These are phyloP conservation scores for Candida patagonica DNA, from an alignment of 805 yeast genomes.

Conservation along the genomic window DNA sequence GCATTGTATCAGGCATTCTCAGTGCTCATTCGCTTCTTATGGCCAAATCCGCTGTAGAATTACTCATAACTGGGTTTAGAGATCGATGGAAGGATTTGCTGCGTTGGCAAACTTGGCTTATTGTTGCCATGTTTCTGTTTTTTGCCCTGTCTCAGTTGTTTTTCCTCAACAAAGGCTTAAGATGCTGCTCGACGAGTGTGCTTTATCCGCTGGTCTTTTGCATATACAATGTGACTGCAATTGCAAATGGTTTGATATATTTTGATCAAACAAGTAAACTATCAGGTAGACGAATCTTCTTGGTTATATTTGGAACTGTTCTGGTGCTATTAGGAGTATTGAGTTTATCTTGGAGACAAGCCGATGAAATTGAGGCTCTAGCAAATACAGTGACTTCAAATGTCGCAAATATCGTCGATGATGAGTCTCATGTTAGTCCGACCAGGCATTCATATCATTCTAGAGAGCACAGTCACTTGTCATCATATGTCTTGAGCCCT, in stretches of 20 bases:
- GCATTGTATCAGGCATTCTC: slow-evolving; percentile 61
- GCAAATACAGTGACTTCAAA: not conserved
- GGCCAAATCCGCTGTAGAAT: slow-evolving; percentile 78
- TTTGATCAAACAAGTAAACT: slow-evolving; percentile 42
- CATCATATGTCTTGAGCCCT: not conserved
- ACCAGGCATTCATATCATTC: too few relatives aligned
- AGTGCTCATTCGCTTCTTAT: slow-evolving; percentile 79
- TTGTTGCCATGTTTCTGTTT: slow-evolving; percentile 45
- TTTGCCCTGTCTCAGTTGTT: slow-evolving; percentile 65
- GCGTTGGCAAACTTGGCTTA: slow-evolving; percentile 37
- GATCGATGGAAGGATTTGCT: slow-evolving; percentile 32
- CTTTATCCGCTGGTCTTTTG: slow-evolving; percentile 81
- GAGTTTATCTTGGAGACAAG: slow-evolving; percentile 35
- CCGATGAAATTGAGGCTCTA: not conserved
- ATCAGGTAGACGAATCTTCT: slow-evolving; percentile 27
- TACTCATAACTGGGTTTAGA: slow-evolving; percentile 39
- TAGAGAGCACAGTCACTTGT: not conserved
- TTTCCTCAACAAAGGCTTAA: slow-evolving; percentile 65
- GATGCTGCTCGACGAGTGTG: slow-evolving; percentile 61
- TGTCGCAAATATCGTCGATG: not conserved
- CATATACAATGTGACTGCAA: slow-evolving; percentile 63
- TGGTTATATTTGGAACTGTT: slow-evolving; percentile 41
- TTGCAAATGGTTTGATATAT: slow-evolving; percentile 55
- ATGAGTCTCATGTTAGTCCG: not conserved
- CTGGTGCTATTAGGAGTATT: slow-evolving; percentile 51